phyloP scores from a whole-genome alignment of 2,329 filamentous ascomycete genomes.

The Aspergillus sergii region DNA sequence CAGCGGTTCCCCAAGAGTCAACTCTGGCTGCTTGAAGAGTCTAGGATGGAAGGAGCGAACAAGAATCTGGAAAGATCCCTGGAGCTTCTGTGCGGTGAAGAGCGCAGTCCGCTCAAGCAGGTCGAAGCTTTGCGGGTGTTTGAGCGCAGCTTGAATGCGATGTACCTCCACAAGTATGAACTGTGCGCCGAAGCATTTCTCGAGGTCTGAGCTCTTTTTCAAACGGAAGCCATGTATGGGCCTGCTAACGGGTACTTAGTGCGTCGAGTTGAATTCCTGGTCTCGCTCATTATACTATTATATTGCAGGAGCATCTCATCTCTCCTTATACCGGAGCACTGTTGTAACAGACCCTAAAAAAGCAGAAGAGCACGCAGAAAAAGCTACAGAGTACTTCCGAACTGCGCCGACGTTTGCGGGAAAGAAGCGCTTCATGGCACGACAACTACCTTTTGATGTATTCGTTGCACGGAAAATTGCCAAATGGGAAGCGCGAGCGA shows the following conservation, averaged over 20 bases:
- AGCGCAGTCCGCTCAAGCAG: slow-evolving; percentile 78
- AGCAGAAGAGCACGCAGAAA: slow-evolving; percentile 60
- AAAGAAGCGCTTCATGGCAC: slow-evolving; percentile 86
- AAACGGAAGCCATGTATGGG: background rate
- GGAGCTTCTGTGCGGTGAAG: slow-evolving; percentile 61
- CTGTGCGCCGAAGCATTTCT: slow-evolving; percentile 75
- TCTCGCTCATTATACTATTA: slow-evolving; percentile 88
- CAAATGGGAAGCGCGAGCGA: slow-evolving; percentile 83
- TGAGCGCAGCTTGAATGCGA: slow-evolving; percentile 74
- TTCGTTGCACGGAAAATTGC: slow-evolving; percentile 81
- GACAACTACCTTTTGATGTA: slow-evolving; percentile 84
- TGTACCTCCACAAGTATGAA: slow-evolving; percentile 78
- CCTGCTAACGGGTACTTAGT: slow-evolving; percentile 43
- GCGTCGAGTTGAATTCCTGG: slow-evolving; percentile 85
- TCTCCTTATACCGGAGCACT: slow-evolving; percentile 73
- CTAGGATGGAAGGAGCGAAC: slow-evolving; percentile 71
- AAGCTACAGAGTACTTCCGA: slow-evolving; percentile 70
- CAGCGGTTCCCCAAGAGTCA: slow-evolving; percentile 76
- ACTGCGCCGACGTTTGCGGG: slow-evolving; percentile 75
- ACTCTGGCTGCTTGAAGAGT: slow-evolving; percentile 87
- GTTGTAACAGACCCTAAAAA: slow-evolving; percentile 37
- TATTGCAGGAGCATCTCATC: slow-evolving; percentile 74
- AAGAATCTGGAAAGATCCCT: slow-evolving; percentile 69
- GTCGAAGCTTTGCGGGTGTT: slow-evolving; percentile 84
- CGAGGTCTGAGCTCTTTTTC: slow-evolving; percentile 42